Evolutionary conservation across 164 flowering plant genomes (phyloP).

Genomic region (Tetrastigma voinierianum): DNA sequence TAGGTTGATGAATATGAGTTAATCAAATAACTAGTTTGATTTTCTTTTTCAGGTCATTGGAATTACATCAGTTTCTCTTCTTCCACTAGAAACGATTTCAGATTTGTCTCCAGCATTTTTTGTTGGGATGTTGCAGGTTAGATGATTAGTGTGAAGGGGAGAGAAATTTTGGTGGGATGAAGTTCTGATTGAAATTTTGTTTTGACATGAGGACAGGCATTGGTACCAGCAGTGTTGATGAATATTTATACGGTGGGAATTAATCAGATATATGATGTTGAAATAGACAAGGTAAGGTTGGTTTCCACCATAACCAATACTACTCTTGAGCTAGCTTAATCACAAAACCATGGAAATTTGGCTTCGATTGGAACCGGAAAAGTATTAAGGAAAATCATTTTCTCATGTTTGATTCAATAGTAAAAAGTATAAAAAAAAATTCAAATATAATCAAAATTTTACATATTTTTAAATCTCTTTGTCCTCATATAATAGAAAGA

Average conservation of each 20-base stretch:
- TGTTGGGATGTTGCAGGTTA: constrained; percentile 35
- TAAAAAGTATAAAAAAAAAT: too few species aligned
- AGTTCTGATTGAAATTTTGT: not conserved
- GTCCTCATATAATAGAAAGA: too few species aligned
- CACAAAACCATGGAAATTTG: too few species aligned
- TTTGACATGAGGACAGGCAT: constrained; percentile 22
- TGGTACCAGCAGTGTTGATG: constrained; percentile 39
- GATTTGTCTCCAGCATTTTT: constrained; percentile 29
- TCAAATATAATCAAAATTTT: too few species aligned
- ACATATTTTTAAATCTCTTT: too few species aligned
- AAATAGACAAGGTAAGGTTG: constrained; percentile 54
- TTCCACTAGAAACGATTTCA: constrained; percentile 26
- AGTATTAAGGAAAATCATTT: too few species aligned
- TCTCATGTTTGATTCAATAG: too few species aligned
- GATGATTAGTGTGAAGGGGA: not conserved
- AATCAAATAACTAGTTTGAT: too few species aligned
- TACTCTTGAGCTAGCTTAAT: too few species aligned
- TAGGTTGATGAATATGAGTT: too few species aligned
- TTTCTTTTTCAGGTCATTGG: constrained; percentile 25
- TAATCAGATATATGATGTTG: constrained; percentile 39
- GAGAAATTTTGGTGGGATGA: not conserved
- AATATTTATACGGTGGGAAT: constrained; percentile 44
- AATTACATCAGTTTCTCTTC: constrained; percentile 42
- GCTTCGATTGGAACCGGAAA: too few species aligned
- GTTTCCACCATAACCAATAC: too few species aligned